Evolutionary conservation across 257 asterid species (phyloP).

Genomic region (Solanum chmielewskii): DNA sequence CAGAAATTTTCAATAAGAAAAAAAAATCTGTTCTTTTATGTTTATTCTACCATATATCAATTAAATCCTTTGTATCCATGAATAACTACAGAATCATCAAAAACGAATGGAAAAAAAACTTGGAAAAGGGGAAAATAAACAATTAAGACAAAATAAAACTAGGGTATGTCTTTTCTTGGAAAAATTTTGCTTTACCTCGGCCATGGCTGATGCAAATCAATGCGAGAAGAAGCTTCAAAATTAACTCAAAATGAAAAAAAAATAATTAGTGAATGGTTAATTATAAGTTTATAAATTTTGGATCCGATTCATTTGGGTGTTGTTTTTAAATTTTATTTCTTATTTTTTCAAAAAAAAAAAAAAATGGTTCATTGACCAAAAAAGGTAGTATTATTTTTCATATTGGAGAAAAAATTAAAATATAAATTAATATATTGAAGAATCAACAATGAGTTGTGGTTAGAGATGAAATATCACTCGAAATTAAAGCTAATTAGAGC

Average conservation of each 20-base stretch:
- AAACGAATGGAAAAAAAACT: not conserved
- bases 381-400: not conserved
- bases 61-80: not conserved
- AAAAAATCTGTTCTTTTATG: not conserved
- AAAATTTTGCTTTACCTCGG: not conserved
- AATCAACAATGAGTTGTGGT: accelerated
- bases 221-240: not conserved
- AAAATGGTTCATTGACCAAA: not conserved
- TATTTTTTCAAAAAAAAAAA: not conserved
- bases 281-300: not conserved
- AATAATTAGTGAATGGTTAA: not conserved
- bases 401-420: not conserved
- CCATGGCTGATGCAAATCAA: constrained; percentile 1
- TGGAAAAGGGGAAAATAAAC: not conserved
- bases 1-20: not conserved
- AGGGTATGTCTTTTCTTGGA: not conserved
- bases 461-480: not conserved
- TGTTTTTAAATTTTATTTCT: not conserved
- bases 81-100: not conserved
- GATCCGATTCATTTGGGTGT: not conserved
- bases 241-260: not conserved
- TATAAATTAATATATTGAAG: not conserved
- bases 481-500: not conserved
- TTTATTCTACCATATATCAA: not conserved
- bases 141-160: not conserved